Percentiles rank a stretch among this genome's conserved stretches.
Evolutionary conservation across 208 protist species (phyloP).

Genomic region (Trypanosoma avium): DNA sequence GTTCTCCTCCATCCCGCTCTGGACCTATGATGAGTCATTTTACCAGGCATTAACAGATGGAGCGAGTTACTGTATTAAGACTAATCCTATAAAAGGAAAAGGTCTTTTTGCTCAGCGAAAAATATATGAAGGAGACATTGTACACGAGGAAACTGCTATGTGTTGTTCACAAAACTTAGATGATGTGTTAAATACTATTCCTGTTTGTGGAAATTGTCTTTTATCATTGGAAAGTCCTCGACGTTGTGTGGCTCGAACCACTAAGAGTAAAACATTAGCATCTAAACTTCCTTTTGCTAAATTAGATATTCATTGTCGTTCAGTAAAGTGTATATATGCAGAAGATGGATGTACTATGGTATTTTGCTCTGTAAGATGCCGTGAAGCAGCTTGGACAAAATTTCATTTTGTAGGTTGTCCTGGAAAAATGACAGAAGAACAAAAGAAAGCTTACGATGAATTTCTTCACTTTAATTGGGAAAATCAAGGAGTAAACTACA

Average conservation of each 20-base stretch:
- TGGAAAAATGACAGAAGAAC: conserved; percentile 41
- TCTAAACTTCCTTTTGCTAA: conserved; percentile 32
- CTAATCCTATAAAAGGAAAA: conserved; percentile 65
- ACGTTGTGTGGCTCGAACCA: conserved; percentile 39
- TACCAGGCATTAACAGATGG: conserved; percentile 39
- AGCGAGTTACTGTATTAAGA: conserved; percentile 39
- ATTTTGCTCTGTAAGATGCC: conserved; percentile 63
- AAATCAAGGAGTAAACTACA: conserved; percentile 64
- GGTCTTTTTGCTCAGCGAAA: conserved; percentile 40
- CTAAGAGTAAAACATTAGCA: conserved; percentile 32
- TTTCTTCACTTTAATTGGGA: conserved; percentile 56
- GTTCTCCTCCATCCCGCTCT: conserved; percentile 27
- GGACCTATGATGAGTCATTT: conserved; percentile 51
- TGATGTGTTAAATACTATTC: conserved; percentile 36
- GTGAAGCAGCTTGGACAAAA: conserved; percentile 35
- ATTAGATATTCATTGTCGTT: conserved; percentile 19
- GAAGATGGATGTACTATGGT: conserved; percentile 43
- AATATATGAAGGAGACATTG: conserved; percentile 39
- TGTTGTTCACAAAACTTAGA: conserved; percentile 80
- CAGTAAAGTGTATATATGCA: conserved; percentile 38
- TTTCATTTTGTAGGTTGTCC: conserved; percentile 52
- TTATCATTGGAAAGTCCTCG: conserved; percentile 58
- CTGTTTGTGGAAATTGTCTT: conserved; percentile 56
- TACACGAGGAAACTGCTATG: conserved; percentile 68
- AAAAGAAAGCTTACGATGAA: conserved; percentile 31